These are phyloP conservation scores for Candida awuae DNA, from an alignment of 805 yeast genomes.

Conservation along the genomic window DNA sequence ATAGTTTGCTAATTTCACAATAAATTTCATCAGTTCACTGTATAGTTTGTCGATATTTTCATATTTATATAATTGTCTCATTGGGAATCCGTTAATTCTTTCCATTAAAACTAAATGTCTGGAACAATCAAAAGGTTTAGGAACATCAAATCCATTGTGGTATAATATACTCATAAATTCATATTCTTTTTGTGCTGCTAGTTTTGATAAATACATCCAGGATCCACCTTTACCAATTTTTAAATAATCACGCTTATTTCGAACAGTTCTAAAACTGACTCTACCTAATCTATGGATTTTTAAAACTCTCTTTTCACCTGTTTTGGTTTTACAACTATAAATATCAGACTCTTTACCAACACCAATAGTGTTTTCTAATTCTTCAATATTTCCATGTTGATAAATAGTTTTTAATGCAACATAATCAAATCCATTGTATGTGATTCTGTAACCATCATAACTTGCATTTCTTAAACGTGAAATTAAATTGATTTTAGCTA, in stretches of 20 bases:
- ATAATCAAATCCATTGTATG: constrained; percentile 87
- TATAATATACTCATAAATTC: constrained; percentile 75
- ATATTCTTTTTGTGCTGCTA: constrained; percentile 91
- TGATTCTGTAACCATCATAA: constrained; percentile 88
- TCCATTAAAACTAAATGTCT: constrained; percentile 94
- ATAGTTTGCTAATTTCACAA: constrained; percentile 71
- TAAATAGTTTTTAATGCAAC: constrained; percentile 81
- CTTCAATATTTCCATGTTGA: constrained; percentile 61
- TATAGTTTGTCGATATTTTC: constrained; percentile 64
- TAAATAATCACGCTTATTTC: constrained; percentile 87
- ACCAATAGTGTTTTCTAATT: constrained; percentile 83
- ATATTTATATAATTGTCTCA: constrained; percentile 75
- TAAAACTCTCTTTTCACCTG: constrained; percentile 60
- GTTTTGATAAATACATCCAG: constrained; percentile 87
- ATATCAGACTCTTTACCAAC: constrained; percentile 98
- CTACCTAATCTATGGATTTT: constrained; percentile 93
- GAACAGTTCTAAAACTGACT: constrained; percentile 85
- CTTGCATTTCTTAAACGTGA: constrained; percentile 79
- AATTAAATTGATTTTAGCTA: constrained; percentile 79
- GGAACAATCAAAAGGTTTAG: constrained; percentile 80
- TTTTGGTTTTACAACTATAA: constrained; percentile 64
- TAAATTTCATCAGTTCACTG: constrained; percentile 78
- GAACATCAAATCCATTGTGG: constrained; percentile 75
- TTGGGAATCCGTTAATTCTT: constrained; percentile 78
- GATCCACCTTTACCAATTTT: constrained; percentile 63